Base-by-base conservation (phyloP, 2,329 filamentous ascomycete species). In the Fusarium pseudograminearum region DNA sequence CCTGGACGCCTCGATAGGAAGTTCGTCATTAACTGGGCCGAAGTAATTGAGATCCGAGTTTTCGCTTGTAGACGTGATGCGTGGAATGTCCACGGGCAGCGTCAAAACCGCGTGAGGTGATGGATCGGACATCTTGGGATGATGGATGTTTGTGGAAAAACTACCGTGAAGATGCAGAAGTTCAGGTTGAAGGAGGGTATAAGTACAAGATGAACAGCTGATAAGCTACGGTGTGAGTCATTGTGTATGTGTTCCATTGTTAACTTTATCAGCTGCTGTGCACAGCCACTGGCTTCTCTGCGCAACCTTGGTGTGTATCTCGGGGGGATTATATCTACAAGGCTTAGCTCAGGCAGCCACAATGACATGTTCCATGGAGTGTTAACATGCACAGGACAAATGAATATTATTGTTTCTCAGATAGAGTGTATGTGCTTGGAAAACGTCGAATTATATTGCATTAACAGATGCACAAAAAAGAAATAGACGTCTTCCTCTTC, bases 71-170 rank as follows among this genome's bases (percentile, higher is more conserved):
- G 22, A 59, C 1, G 15, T 59, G 3, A 60, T 50, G n/a, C 5
- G 15, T 5, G 57, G 57, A 24, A 48, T 12, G 2, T 24, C 7
- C 3, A 30, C 40, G 3, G 28, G 11, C 4, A 7, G 16, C 5
- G 28, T 3, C 7, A 60, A 42, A 3, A 59, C n/a, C 1, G 41
- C 54, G 5, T 4, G 41, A 18, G 57, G 54, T 50, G 31, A 18
- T 30, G 40, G 54, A 18, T 59, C 34, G 0, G 41, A 40, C 57
- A 60, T 60, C 7, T 42, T 59, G 22, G 11, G 10, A 16, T 3
- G n/a, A 9, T 42, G 9, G 20, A 12, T 12, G 22, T 26, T 24
- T 26, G 15, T 24, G 22, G 18, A 41, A 41, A 20, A 15, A 41
- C 7, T 9, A 16, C 12, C n/a, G 10, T 20, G 10, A n/a, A 40